Base-by-base conservation (phyloP, 208 protist genomes). In the Leishmania turanica region DNA sequence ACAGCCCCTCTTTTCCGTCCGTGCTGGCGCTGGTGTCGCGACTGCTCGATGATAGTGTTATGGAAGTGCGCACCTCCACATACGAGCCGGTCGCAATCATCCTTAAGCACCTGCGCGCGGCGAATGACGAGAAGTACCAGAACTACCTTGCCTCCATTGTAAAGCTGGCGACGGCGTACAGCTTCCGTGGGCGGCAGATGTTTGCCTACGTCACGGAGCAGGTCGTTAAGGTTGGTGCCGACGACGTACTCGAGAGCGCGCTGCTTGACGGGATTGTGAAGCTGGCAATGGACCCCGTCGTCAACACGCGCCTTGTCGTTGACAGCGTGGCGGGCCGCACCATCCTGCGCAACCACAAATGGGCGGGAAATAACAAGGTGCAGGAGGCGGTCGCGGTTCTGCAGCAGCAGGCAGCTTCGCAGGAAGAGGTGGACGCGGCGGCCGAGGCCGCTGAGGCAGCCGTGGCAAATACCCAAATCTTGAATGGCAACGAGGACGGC, bases 31-130 rank as follows among this genome's bases (percentile, higher is more conserved):
- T 98, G 56, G 89, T 95, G 60, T 84, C 96, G 79, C 88, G 91
- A 21, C 88, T 98, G 78, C 90, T 97, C 42, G 90, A 98, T 74
- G 97, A 98, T 82, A 94, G 93, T 81, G 93, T 98, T 49, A 96
- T 96, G 87, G 92, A 97, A 77, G 95, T 98, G 75, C 93, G 93
- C 58, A 81, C 85, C 51, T 94, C 85, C 40, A 96, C 88, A n/a
- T 98, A 96, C 85, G 90, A 85, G 65, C 93, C 91, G 37, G 94
- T 91, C 42, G 95, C 89, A 40, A 76, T 89, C 75, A 90, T 98
- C 7, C 86, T 97, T 15, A 91, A 93, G 70, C 91, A 95, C 77
- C 84, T 98, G 47, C 82, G 82, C 21, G 47, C 72, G 0, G 79
- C 86, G 34, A 86, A 78, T 21, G 84, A 82, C 62, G 80, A 87